phyloP scores from a whole-genome alignment of 345 rosid species.

The Hibiscus syriacus region DNA sequence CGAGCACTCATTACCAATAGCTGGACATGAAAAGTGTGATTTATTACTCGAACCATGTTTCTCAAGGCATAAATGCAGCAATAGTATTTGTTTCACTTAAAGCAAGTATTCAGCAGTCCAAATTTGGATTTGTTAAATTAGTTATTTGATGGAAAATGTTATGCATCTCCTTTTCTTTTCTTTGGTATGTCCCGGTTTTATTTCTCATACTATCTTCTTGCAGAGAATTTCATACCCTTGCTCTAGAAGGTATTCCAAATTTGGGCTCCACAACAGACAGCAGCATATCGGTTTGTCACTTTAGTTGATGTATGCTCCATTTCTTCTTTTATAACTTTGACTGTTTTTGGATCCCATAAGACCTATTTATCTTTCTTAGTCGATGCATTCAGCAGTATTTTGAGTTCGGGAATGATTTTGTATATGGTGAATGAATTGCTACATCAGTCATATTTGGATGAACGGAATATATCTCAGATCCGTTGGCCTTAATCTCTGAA shows the following conservation, averaged over 20 bases:
- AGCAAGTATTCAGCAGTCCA: too few species aligned
- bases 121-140: too few species aligned
- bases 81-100: too few species aligned
- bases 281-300: constrained; percentile 93
- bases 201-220: constrained; percentile 10
- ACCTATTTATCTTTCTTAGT: background rate
- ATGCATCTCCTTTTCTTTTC: background rate
- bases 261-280: constrained; percentile 73
- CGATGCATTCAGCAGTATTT: too few species aligned
- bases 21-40: background rate
- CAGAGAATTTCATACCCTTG: constrained; percentile 94
- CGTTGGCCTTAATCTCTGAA: background rate
- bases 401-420: too few species aligned
- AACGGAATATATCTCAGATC: background rate
- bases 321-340: constrained; percentile 1
- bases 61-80: too few species aligned
- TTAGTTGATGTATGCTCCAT: constrained; percentile 67
- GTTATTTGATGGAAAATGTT: too few species aligned
- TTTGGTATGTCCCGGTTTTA: too few species aligned
- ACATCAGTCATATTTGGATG: background rate
- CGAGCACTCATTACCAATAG: background rate
- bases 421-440: background rate
- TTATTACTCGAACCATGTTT: too few species aligned
- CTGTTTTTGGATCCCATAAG: background rate
- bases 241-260: constrained; percentile 79